Evolutionary conservation across 148 eudicot species (phyloP).

Genomic region (Rheum nobile): DNA sequence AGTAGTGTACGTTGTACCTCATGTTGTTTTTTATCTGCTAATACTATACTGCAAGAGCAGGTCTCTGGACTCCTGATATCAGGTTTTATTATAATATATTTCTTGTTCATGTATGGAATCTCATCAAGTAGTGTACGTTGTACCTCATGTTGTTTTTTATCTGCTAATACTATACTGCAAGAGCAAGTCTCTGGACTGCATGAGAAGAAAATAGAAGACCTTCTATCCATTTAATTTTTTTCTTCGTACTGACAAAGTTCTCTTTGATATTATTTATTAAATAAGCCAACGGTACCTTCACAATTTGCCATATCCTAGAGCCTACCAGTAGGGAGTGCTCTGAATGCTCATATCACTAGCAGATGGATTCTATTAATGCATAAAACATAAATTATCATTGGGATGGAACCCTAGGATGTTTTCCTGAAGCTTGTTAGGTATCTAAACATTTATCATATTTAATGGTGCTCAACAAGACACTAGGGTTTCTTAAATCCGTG

Average conservation of each 20-base stretch:
- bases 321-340: neutral
- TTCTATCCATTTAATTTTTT: neutral
- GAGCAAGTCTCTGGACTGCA: neutral
- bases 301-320: neutral
- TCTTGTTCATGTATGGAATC: neutral
- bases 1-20: neutral
- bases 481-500: neutral
- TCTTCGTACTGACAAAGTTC: neutral
- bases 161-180: neutral
- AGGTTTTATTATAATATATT: constrained; percentile 31
- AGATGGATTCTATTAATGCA: neutral
- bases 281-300: neutral
- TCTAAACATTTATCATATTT: neutral
- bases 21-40: neutral
- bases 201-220: neutral
- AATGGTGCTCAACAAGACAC: neutral
- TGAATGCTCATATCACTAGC: neutral
- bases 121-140: neutral
- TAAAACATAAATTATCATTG: neutral
- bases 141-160: neutral
- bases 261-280: neutral
- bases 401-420: neutral
- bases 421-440: neutral
- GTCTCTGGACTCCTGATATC: constrained; percentile 56
- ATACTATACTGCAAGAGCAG: neutral